These are phyloP conservation scores for Ganoderma meredithae DNA, from an alignment of 1,284 basidiomycete genomes.

Conservation along the genomic window DNA sequence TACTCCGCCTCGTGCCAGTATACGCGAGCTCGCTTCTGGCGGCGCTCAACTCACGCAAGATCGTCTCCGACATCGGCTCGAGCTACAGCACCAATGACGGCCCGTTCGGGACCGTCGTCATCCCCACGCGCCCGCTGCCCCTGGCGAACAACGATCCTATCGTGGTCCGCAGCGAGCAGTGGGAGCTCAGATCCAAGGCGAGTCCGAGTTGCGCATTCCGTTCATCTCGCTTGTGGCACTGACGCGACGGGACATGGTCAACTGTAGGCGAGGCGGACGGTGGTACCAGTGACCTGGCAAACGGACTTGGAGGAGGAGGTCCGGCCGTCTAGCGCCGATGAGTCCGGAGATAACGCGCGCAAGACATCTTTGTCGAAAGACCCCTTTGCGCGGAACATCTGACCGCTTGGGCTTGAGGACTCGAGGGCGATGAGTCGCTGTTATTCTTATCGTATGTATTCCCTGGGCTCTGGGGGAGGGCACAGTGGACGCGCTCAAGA, in stretches of 20 bases:
- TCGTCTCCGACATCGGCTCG: not conserved
- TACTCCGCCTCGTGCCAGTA: not conserved
- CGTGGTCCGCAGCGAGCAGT: not conserved
- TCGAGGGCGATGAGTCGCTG: not conserved
- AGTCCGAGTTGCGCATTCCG: not conserved
- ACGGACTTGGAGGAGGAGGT: not conserved
- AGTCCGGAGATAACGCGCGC: not conserved
- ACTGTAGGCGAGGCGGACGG: not conserved
- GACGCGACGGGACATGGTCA: not conserved
- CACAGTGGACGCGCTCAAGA: too few relatives aligned
- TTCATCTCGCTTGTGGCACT: not conserved
- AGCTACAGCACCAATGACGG: not conserved
- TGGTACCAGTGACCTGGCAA: not conserved
- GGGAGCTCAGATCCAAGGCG: not conserved
- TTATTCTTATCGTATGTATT: not conserved
- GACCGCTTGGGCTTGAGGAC: not conserved
- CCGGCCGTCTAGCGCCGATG: not conserved
- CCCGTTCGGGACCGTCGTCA: not conserved
- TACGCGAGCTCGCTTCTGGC: constrained; percentile 1
- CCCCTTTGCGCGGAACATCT: not conserved
- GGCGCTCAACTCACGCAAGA: constrained; percentile 1
- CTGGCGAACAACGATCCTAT: not conserved
- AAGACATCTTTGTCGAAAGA: not conserved
- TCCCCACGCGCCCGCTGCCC: not conserved
- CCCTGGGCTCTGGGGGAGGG: not conserved